phyloP scores from a whole-genome alignment of 225 moss, liverwort and hornwort species.

The Bryoerythrophyllum caledonicum region DNA sequence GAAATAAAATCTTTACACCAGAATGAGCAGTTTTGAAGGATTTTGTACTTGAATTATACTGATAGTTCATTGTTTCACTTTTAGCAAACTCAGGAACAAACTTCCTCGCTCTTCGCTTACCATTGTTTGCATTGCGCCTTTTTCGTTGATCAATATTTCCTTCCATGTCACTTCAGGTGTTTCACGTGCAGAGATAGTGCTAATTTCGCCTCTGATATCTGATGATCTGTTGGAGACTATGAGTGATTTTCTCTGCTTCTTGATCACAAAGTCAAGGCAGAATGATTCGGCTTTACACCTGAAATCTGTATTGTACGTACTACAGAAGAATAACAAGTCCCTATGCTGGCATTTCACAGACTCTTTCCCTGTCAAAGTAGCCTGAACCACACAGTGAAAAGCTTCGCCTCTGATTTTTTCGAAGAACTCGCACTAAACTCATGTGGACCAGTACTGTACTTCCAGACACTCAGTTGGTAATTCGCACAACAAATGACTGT shows the following conservation, averaged over 20 bases:
- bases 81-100: background rate
- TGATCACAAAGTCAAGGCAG: background rate
- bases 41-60: background rate
- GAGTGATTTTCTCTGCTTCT: background rate
- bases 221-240: background rate
- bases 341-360: background rate
- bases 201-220: background rate
- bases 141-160: background rate
- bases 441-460: background rate
- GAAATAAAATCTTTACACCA: too few relatives aligned
- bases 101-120: background rate
- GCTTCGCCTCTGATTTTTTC: background rate
- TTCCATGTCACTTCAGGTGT: background rate
- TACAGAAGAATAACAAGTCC: background rate
- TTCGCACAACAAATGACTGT: background rate
- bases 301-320: background rate
- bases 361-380: background rate
- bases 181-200: background rate
- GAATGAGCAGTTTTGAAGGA: too few relatives aligned
- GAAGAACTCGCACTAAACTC: background rate
- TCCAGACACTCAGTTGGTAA: background rate
- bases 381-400: background rate
- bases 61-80: background rate
- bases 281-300: conserved; percentile 1
- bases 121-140: background rate